Evolutionary conservation across 176 grass and related monocot species (phyloP).

Genomic region (Chloris gayana): DNA sequence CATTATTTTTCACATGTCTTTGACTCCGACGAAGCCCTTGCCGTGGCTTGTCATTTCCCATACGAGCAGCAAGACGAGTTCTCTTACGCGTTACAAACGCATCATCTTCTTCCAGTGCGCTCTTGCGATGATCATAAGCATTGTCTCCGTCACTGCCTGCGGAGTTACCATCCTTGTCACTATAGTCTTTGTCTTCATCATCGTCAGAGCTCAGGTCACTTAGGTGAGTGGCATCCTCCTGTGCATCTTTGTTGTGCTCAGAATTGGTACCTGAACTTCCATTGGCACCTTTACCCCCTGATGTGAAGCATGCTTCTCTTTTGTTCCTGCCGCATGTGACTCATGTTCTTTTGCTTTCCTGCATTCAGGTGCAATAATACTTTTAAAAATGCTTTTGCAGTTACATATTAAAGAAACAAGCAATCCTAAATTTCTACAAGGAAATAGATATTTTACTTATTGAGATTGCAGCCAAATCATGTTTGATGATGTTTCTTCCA

Average conservation of each 20-base stretch:
- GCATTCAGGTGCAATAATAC: slow-evolving; percentile 14
- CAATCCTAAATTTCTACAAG: background rate
- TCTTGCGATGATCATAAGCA: slow-evolving; percentile 32
- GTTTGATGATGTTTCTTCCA: background rate
- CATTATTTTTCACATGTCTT: slow-evolving; percentile 49
- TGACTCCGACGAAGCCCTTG: slow-evolving; percentile 52
- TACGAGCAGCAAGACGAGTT: slow-evolving; percentile 32
- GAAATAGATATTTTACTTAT: background rate
- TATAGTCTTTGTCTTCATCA: slow-evolving; percentile 43
- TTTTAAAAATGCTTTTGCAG: slow-evolving; percentile 27
- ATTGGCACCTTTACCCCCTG: slow-evolving; percentile 26
- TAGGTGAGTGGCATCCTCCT: slow-evolving; percentile 33
- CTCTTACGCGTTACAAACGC: slow-evolving; percentile 25
- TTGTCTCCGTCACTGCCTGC: slow-evolving; percentile 34
- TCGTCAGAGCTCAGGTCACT: slow-evolving; percentile 39
- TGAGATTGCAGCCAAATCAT: slow-evolving; percentile 5
- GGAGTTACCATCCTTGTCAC: slow-evolving; percentile 39
- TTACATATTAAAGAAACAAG: slow-evolving; percentile 3
- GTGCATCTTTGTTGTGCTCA: slow-evolving; percentile 30
- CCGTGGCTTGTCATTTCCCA: slow-evolving; percentile 21
- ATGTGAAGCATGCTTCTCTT: slow-evolving; percentile 22
- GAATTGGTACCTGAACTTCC: slow-evolving; percentile 27
- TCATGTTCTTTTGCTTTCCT: slow-evolving; percentile 51
- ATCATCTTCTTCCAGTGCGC: slow-evolving; percentile 33
- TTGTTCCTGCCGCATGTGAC: slow-evolving; percentile 29